Percentiles rank a stretch among this genome's conserved stretches.
Evolutionary conservation across 2,329 filamentous ascomycete genomes (phyloP).

Genomic region (Talaromyces funiculosus): DNA sequence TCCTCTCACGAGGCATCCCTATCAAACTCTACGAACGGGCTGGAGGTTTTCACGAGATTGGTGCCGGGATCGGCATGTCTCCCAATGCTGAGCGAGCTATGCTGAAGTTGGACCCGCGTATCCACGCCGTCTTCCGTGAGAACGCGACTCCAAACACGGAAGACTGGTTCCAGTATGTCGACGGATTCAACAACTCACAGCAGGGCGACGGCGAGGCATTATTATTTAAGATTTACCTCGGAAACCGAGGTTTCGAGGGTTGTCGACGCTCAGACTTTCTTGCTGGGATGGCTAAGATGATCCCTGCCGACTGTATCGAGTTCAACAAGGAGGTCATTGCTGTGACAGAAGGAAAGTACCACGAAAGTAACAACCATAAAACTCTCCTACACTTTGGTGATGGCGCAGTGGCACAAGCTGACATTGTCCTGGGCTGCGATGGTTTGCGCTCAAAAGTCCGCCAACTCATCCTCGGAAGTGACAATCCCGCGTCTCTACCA

Average conservation of each 20-base stretch:
- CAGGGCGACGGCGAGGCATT: constrained; percentile 16
- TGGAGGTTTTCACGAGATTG: constrained; percentile 51
- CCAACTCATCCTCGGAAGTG: constrained; percentile 23
- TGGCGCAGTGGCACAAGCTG: neutral
- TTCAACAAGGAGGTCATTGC: too few relatives aligned
- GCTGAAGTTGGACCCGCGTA: constrained; percentile 45
- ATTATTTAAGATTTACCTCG: constrained; percentile 27
- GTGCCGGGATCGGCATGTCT: constrained; percentile 53
- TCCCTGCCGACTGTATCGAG: too few relatives aligned
- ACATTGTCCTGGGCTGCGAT: constrained; percentile 32
- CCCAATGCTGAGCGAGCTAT: constrained; percentile 54
- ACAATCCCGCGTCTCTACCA: constrained; percentile 18
- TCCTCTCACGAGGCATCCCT: constrained; percentile 41
- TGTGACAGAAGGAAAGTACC: too few relatives aligned
- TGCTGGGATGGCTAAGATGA: too few relatives aligned
- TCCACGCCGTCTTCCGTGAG: constrained; percentile 25
- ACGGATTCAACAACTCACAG: constrained; percentile 15
- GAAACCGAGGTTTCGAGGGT: constrained; percentile 28
- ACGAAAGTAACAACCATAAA: too few relatives aligned
- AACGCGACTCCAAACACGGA: constrained; percentile 29
- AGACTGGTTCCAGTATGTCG: constrained; percentile 20
- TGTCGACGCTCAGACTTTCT: constrained; percentile 31
- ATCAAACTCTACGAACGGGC: constrained; percentile 55
- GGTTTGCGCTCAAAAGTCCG: constrained; percentile 31
- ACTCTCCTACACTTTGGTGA: too few relatives aligned